Percentiles rank a stretch among this genome's conserved stretches.
Evolutionary conservation across 2,329 filamentous ascomycete genomes (phyloP).

Genomic region (Diaporthe batatas): DNA sequence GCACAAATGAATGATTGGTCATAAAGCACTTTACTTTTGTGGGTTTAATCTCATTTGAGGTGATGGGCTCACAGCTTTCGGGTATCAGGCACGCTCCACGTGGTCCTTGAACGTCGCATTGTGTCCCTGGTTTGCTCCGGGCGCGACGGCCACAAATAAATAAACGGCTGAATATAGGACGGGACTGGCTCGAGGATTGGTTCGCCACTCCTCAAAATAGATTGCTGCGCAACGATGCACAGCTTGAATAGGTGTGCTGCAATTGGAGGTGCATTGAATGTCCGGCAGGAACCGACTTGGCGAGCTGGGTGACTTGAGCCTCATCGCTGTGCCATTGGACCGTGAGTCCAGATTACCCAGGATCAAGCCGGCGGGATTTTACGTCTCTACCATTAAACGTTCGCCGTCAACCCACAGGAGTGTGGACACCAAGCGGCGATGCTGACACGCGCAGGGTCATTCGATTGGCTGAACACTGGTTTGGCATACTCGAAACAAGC

Average conservation of each 20-base stretch:
- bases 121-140: neutral
- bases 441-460: constrained; percentile 15
- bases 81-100: neutral
- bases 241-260: constrained; percentile 8
- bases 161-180: neutral
- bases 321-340: constrained; percentile 16
- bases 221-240: neutral
- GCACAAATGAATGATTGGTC: neutral
- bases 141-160: neutral
- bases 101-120: neutral
- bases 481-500: constrained; percentile 24
- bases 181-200: neutral
- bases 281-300: constrained; percentile 30
- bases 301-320: constrained; percentile 5
- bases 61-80: neutral
- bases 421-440: constrained; percentile 24
- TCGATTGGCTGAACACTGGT: constrained; percentile 7
- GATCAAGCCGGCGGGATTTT: constrained; percentile 26
- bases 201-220: constrained; percentile 24
- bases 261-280: neutral
- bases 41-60: neutral
- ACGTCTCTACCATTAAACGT: constrained; percentile 24
- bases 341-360: constrained; percentile 25
- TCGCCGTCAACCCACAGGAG: constrained; percentile 11
- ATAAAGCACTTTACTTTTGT: neutral